These are phyloP conservation scores for Annulohypoxylon bovei DNA, from an alignment of 495 filamentous ascomycete genomes.

Conservation along the genomic window DNA sequence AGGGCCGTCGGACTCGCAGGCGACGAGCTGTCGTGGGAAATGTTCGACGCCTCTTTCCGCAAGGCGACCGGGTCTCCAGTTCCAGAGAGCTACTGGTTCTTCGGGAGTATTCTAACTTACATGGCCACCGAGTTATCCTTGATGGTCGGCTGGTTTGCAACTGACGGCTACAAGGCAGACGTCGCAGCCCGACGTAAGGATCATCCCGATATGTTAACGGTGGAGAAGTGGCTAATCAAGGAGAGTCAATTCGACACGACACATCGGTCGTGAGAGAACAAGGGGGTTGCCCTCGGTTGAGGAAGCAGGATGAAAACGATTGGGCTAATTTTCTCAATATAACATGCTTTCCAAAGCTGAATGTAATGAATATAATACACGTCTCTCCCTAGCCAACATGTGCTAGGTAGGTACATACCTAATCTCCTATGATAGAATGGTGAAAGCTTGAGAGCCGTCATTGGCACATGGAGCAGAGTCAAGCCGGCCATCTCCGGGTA, in stretches of 20 bases:
- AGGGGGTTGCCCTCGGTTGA: neutral
- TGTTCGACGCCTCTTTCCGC: slow-evolving; percentile 51
- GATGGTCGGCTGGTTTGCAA: slow-evolving; percentile 61
- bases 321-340: neutral
- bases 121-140: slow-evolving; percentile 51
- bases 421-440: slow-evolving; percentile 49
- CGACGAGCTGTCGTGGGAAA: slow-evolving; percentile 56
- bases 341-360: neutral
- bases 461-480: slow-evolving; percentile 54
- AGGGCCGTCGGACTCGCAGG: slow-evolving; percentile 57
- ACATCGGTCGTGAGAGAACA: slow-evolving; percentile 6
- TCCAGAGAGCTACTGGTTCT: slow-evolving; percentile 51
- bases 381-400: neutral
- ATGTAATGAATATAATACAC: neutral
- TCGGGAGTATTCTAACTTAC: slow-evolving; percentile 53
- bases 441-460: slow-evolving; percentile 56
- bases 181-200: slow-evolving; percentile 50
- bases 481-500: slow-evolving; percentile 52
- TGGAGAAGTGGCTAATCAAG: slow-evolving; percentile 53
- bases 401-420: no score
- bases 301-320: neutral
- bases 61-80: slow-evolving; percentile 51
- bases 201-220: slow-evolving; percentile 51
- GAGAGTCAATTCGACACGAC: slow-evolving; percentile 51
- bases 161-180: slow-evolving; percentile 56